Evolutionary conservation across 768 basidiomycete genomes (phyloP).

Genomic region (Mycena galericulata): DNA sequence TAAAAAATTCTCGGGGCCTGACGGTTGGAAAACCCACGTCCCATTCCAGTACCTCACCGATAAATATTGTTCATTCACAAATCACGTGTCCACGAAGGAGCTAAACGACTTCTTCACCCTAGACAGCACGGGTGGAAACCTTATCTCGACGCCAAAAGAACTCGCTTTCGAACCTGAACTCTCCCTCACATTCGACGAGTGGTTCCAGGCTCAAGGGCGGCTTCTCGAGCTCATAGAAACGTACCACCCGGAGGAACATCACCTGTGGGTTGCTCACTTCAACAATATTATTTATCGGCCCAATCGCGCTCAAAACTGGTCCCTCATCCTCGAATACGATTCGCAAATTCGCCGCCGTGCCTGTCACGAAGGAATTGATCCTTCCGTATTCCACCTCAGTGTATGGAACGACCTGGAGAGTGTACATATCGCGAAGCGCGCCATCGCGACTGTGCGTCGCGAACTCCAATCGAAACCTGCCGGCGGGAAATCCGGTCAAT

Average conservation of each 20-base stretch:
- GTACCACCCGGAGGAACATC: slow-evolving; percentile 25
- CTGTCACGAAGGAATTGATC: slow-evolving; percentile 15
- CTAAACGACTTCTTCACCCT: slow-evolving; percentile 1
- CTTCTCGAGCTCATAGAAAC: slow-evolving; percentile 28
- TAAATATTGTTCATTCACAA: slow-evolving; percentile 17
- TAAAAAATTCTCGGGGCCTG: not conserved
- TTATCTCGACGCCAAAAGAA: slow-evolving; percentile 20
- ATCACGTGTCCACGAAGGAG: slow-evolving; percentile 1
- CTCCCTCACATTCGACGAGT: slow-evolving; percentile 36
- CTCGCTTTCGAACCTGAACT: slow-evolving; percentile 25
- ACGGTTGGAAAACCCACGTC: slow-evolving; percentile 24
- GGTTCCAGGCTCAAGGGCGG: slow-evolving; percentile 37
- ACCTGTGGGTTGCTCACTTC: slow-evolving; percentile 31
- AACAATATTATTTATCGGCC: slow-evolving; percentile 17
- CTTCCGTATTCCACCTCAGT: slow-evolving; percentile 2
- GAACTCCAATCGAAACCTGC: too few species aligned
- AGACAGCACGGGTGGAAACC: slow-evolving; percentile 3
- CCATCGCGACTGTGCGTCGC: not conserved
- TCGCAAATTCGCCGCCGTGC: slow-evolving; percentile 25
- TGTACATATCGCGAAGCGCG: not conserved
- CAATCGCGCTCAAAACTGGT: slow-evolving; percentile 28
- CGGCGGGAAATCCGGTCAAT: not conserved
- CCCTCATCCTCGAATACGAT: slow-evolving; percentile 32
- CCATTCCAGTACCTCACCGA: too few species aligned
- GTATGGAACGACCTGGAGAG: slow-evolving; percentile 30